phyloP scores from a whole-genome alignment of 164 flowering plant genomes.

The Piper betle region DNA sequence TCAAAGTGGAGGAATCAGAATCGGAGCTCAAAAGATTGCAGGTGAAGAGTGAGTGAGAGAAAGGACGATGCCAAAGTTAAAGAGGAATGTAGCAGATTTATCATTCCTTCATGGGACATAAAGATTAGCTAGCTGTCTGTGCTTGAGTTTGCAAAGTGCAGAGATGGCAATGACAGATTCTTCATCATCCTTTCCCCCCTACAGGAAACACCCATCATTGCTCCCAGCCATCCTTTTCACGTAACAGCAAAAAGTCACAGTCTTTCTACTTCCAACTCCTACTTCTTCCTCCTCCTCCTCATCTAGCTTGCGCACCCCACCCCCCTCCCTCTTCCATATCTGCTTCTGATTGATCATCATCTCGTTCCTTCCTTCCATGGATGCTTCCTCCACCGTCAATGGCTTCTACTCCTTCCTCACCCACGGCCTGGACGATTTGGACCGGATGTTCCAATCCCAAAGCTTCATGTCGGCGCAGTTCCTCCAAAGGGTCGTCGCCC shows the following conservation, averaged over 20 bases:
- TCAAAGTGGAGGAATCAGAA: too few relatives aligned
- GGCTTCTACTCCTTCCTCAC: constrained; percentile 81
- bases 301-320: background rate
- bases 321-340: background rate
- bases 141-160: constrained; percentile 20
- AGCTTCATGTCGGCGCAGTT: constrained; percentile 86
- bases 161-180: constrained; percentile 76
- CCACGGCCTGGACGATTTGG: constrained; percentile 77
- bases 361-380: constrained; percentile 24
- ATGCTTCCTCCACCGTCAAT: constrained; percentile 65
- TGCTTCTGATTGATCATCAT: constrained; percentile 7
- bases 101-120: constrained; percentile 2
- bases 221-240: constrained; percentile 79
- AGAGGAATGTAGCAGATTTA: background rate
- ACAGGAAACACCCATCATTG: constrained; percentile 96
- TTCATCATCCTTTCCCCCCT: constrained; percentile 95
- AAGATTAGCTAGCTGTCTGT: constrained; percentile 6
- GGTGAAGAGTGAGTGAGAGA: too few relatives aligned
- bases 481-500: constrained; percentile 66
- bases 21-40: too few relatives aligned
- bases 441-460: constrained; percentile 36
- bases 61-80: constrained; percentile 4
- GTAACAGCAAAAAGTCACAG: constrained; percentile 27
- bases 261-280: constrained; percentile 18
- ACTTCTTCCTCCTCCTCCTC: too few relatives aligned